Conservation (phyloP, 2,329 filamentous ascomycete genomes). For the Ophiostoma piceae region DNA sequence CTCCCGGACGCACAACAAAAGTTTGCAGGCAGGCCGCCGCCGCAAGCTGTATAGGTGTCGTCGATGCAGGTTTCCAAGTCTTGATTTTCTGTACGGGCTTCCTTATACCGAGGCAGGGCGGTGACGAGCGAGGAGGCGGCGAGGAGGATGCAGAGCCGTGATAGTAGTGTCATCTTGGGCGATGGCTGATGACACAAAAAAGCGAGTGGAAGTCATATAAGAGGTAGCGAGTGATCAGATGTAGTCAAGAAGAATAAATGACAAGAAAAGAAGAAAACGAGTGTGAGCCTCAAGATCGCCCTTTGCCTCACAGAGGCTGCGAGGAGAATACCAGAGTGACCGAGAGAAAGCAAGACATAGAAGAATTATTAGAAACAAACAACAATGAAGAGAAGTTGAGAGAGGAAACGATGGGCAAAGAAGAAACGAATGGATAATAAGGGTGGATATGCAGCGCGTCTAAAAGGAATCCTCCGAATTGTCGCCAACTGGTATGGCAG, state of each 20-base stretch:
- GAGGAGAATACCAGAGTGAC: background rate
- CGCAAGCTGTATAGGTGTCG: constrained; percentile 24
- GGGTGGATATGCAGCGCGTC: background rate
- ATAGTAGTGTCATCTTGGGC: background rate
- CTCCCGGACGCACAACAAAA: constrained; percentile 26
- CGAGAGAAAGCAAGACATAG: background rate
- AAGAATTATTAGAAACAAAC: background rate
- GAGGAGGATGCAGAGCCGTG: background rate
- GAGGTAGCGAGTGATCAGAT: background rate
- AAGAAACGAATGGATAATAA: background rate
- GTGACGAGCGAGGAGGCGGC: background rate
- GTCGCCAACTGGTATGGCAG: background rate
- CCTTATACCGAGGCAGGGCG: background rate
- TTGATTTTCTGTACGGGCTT: background rate
- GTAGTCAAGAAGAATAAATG: background rate
- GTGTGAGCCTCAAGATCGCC: background rate
- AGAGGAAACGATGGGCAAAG: background rate
- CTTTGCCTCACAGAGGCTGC: background rate
- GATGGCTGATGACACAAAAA: background rate
- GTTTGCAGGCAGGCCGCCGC: constrained; percentile 24
- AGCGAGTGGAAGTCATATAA: background rate
- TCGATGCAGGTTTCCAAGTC: background rate
- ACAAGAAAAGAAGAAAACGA: background rate
- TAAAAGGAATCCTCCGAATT: background rate
- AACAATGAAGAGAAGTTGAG: background rate